phyloP scores from a whole-genome alignment of 2,329 filamentous ascomycete species.

The Cercospora sp. region DNA sequence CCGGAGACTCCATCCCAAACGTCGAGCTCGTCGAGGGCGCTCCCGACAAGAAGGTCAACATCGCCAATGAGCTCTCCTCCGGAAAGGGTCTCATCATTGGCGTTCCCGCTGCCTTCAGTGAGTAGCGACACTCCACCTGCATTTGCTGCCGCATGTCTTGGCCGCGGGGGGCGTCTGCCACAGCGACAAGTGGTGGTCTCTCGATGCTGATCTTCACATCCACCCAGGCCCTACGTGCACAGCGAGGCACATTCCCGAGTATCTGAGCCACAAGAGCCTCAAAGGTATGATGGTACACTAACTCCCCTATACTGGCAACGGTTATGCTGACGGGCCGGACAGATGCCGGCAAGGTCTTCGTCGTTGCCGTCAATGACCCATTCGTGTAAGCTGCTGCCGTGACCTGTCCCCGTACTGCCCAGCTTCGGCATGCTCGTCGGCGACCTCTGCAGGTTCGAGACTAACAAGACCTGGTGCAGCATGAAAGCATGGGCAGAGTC shows the following conservation, averaged over 20 bases:
- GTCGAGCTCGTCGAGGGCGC: constrained; percentile 77
- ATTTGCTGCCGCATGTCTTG: neutral
- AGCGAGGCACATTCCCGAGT: constrained; percentile 76
- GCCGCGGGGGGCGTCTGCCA: constrained; percentile 6
- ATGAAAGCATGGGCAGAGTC: constrained; percentile 86
- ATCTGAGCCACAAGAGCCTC: constrained; percentile 75
- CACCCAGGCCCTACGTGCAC: constrained; percentile 59
- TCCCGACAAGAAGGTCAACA: constrained; percentile 87
- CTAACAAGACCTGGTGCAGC: constrained; percentile 11
- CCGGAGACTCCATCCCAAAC: constrained; percentile 76
- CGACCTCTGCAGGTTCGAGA: constrained; percentile 5
- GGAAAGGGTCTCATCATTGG: constrained; percentile 81
- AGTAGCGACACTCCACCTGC: constrained; percentile 13
- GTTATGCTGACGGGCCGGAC: neutral
- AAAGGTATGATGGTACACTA: constrained; percentile 50
- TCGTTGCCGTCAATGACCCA: constrained; percentile 89
- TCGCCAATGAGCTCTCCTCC: constrained; percentile 68
- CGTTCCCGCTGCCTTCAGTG: constrained; percentile 61
- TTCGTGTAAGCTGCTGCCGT: constrained; percentile 66
- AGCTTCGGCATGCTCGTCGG: neutral
- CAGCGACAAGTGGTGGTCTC: neutral
- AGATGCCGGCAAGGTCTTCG: constrained; percentile 75
- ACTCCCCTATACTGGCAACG: neutral
- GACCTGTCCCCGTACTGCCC: neutral
- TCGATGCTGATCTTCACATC: neutral